Base-by-base conservation (phyloP, 345 rosid genomes). In the Physaria fendleri region DNA sequence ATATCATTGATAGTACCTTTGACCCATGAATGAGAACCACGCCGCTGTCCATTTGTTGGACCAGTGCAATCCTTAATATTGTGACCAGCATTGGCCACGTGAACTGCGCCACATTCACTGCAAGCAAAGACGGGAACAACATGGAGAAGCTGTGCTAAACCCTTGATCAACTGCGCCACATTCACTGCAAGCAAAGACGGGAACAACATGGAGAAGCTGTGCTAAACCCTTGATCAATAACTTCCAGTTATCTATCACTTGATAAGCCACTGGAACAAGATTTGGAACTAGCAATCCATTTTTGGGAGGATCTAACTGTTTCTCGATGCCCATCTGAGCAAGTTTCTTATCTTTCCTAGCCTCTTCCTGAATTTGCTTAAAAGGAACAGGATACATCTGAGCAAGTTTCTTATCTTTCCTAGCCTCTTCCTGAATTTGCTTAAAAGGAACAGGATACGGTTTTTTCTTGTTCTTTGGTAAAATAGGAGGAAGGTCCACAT, bases 391-490 rank as follows among this genome's bases (percentile, higher is more conserved):
- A 65, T 61, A 91, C 29, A n/a, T n/a, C n/a, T n/a, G n/a, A n/a
- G n/a, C n/a, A n/a, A n/a, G n/a, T 65, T 78, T 85, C 75, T 74
- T 91, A 40, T 82, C 79, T 57, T 61, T 74, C 72, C 79, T 79
- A 15, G 82, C 87, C 35, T 70, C 81, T 62, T 73, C 79, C 54
- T 71, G 78, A 54, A 91, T 87, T 75, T 82, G 72, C 75, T 71
- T 83, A 32, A 85, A 32, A 33, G 95, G 92, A 64, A 91, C 39
- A 33, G 92, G 90, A 65, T 61, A 91, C 29, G 95, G 96, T 56
- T 92, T 92, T 81, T 92, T 92, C 87, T 85, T 78, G 24, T 72
- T 81, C 83, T 78, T 82, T 16, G 93, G 90, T 34, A 85, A 72
- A 49, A 78, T 18, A 13, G 79, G 81, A 21, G 96, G 96, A 71